These are phyloP conservation scores for Furculomyces boomerangus DNA, from an alignment of 371 early-diverging fungal genomes.

Conservation along the genomic window DNA sequence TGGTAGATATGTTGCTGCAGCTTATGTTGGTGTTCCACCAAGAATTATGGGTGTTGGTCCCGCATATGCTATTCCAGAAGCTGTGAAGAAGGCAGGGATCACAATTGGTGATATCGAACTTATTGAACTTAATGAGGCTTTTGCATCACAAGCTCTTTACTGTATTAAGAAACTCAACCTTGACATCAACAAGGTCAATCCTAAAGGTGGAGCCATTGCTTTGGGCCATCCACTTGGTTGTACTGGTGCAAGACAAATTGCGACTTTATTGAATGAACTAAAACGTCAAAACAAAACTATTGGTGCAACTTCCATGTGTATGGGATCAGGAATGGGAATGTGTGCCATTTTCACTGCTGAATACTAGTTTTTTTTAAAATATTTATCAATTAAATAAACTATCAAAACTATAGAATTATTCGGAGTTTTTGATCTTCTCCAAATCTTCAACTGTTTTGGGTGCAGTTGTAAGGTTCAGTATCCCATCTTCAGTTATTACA, in stretches of 20 bases:
- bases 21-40: conserved; percentile 88
- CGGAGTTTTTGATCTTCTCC: conserved; percentile 29
- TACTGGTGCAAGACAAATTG: conserved; percentile 94
- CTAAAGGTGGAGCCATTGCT: conserved; percentile 96
- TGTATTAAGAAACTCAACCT: conserved; percentile 73
- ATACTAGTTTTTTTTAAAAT: conserved; percentile 4
- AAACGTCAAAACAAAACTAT: conserved; percentile 66
- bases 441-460: conserved; percentile 55
- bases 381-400: no score
- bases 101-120: conserved; percentile 59
- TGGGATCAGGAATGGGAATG: conserved; percentile 95
- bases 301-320: conserved; percentile 89
- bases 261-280: conserved; percentile 86
- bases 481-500: conserved; percentile 46
- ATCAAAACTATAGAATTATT: not conserved
- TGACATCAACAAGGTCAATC: conserved; percentile 81
- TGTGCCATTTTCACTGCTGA: conserved; percentile 84
- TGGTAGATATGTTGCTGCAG: conserved; percentile 78
- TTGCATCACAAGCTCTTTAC: conserved; percentile 94
- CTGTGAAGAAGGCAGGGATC: conserved; percentile 66
- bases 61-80: conserved; percentile 84
- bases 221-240: conserved; percentile 82
- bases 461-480: conserved; percentile 50
- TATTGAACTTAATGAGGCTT: conserved; percentile 91
- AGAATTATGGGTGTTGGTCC: conserved; percentile 93